Evolutionary conservation across 495 filamentous ascomycete species (phyloP).

Genomic region (Haplographium delicatum): DNA sequence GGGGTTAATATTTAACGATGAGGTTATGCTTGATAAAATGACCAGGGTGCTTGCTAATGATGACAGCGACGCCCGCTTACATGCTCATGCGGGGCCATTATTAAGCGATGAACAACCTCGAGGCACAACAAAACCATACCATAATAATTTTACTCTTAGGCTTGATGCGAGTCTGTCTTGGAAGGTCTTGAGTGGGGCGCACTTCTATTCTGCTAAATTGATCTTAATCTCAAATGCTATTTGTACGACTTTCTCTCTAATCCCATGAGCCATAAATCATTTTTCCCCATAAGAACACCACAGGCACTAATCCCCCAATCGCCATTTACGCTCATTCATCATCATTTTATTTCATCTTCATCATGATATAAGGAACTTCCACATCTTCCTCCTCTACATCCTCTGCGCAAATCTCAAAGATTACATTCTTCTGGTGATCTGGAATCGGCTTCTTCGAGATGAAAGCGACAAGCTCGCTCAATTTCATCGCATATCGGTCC

Average conservation of each 20-base stretch:
- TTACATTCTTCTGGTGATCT: constrained; percentile 86
- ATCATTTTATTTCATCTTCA: constrained; percentile 43
- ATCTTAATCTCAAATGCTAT: not conserved
- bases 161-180: no score
- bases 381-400: constrained; percentile 90
- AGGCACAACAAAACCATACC: not conserved
- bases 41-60: constrained; percentile 20
- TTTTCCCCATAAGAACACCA: no score
- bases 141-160: no score
- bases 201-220: constrained; percentile 6
- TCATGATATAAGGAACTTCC: constrained; percentile 95
- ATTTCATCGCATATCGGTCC: constrained; percentile 52
- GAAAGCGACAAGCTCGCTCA: constrained; percentile 83
- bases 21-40: constrained; percentile 5
- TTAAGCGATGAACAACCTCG: no score
- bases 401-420: constrained; percentile 94
- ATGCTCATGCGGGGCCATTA: constrained; percentile 6
- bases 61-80: constrained; percentile 14
- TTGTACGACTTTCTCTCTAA: constrained; percentile 9
- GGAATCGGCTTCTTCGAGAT: constrained; percentile 92
- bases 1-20: not conserved
- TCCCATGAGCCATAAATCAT: constrained; percentile 6
- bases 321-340: constrained; percentile 6
- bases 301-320: not conserved
- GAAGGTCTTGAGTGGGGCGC: no score